Evolutionary conservation across 768 basidiomycete species (phyloP).

Genomic region (Suillus bovinus): DNA sequence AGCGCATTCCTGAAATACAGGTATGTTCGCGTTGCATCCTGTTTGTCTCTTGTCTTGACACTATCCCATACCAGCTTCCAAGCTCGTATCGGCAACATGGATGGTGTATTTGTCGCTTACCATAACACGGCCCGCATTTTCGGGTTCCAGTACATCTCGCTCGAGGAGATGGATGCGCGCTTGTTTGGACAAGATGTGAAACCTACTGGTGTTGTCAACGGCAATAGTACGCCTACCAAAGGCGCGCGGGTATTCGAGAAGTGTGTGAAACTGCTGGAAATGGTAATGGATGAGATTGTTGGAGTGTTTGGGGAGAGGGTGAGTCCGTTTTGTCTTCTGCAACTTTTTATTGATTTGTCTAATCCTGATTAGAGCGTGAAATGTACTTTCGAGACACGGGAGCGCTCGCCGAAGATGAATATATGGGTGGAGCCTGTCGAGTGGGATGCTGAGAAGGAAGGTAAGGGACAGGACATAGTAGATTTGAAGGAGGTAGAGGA

Average conservation of each 20-base stretch:
- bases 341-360: neutral
- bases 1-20: slow-evolving; percentile 94
- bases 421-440: slow-evolving; percentile 68
- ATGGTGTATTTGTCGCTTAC: slow-evolving; percentile 87
- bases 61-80: slow-evolving; percentile 65
- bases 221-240: slow-evolving; percentile 20
- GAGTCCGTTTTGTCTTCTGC: slow-evolving; percentile 20
- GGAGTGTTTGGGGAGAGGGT: slow-evolving; percentile 68
- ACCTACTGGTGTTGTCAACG: slow-evolving; percentile 26
- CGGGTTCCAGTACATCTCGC: slow-evolving; percentile 91
- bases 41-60: neutral
- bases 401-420: slow-evolving; percentile 43
- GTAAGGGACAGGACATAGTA: slow-evolving; percentile 10
- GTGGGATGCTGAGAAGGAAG: slow-evolving; percentile 40
- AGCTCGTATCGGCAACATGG: slow-evolving; percentile 95
- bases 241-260: slow-evolving; percentile 78
- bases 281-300: slow-evolving; percentile 58
- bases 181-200: slow-evolving; percentile 55
- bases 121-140: slow-evolving; percentile 87
- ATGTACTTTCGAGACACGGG: slow-evolving; percentile 61
- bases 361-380: slow-evolving; percentile 47
- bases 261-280: slow-evolving; percentile 71
- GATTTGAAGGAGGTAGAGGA: slow-evolving; percentile 7
- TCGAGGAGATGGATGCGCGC: slow-evolving; percentile 84
- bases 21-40: slow-evolving; percentile 36